A percentile compares a stretch with the other conserved stretches of the same genome.
These are phyloP conservation scores for Solanum corneliomulleri DNA, from an alignment of 257 asterid species.

Conservation along the genomic window DNA sequence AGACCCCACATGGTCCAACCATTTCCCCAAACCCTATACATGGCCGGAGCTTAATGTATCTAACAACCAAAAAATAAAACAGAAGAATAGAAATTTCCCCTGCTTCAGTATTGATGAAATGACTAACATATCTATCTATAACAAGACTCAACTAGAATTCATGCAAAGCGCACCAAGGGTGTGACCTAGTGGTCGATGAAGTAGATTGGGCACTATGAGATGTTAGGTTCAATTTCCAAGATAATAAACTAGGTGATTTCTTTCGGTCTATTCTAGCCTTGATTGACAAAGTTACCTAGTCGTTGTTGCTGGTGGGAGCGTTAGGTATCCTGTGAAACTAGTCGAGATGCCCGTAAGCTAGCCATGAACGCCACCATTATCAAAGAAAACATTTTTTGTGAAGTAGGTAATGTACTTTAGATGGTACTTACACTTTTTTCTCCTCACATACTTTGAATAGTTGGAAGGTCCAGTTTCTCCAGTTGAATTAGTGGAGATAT, in stretches of 20 bases:
- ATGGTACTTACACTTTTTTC: neutral
- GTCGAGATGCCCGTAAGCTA: accelerated
- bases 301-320: accelerated
- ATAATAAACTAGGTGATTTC: neutral
- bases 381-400: neutral
- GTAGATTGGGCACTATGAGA: accelerated
- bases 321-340: neutral
- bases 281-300: neutral
- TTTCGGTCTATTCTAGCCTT: too few species aligned
- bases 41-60: neutral
- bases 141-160: neutral
- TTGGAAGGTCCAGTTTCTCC: conserved; percentile 80
- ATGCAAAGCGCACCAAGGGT: neutral
- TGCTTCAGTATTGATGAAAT: neutral
- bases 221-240: neutral
- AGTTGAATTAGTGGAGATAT: conserved; percentile 53
- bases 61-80: neutral
- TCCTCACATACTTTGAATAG: conserved; percentile 13
- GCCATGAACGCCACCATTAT: neutral
- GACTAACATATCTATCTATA: neutral
- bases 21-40: neutral
- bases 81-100: neutral
- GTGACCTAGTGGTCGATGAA: neutral
- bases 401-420: neutral
- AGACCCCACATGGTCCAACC: neutral